Base-by-base conservation (phyloP, 192 early-diverging fungal genomes). In the Linnemannia schmuckeri region DNA sequence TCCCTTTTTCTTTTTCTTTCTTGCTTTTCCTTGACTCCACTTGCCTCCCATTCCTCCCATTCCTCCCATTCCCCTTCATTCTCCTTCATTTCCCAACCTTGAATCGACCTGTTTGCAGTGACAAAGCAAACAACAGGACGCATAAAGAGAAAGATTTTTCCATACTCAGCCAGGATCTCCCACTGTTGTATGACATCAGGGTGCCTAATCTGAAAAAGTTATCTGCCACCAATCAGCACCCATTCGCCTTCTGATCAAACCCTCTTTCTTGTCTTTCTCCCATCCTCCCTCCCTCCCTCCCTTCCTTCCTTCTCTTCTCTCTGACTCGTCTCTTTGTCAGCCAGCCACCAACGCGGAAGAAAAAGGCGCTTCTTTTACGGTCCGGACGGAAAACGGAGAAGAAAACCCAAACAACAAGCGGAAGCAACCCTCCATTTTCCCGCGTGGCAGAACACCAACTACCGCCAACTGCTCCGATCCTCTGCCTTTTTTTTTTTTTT, bases 181-280 rank as follows among this genome's bases (percentile, higher is more conserved):
- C 15, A 7, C 27, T 30, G 10, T 24, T 66, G 61, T 66, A 47
- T 74, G 72, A 74, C 72, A 61, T 80, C 78, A 80, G 61, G 6
- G 18, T 52, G 72, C 78, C 35, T 72, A 72, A 77, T 77, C 63
- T 47, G 5, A 13, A 13, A 22, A 76, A 38, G 55, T 78, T 68
- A 79, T 79, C 77, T 79, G 6, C 70, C 70, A 27, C 77, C 69
- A 55, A 79, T 79, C 77, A 79, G 27, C 40, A 10, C 22, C 27
- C 22, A 35, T 22, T 33, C 40, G 40, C 30, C 61, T 12, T 66
- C 30, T 12, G 0, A 5, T 35, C 12, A 12, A 66, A 30, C 61
- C 27, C 61, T 66, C 55, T 61, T 61, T 27, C 8, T 61, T 7
- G 17, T 24, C 6, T 22, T 57, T 57, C 6, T n/a, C 27, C 8